These are phyloP conservation scores for Botryotinia convoluta DNA, from an alignment of 2,329 filamentous ascomycete genomes.

Conservation along the genomic window DNA sequence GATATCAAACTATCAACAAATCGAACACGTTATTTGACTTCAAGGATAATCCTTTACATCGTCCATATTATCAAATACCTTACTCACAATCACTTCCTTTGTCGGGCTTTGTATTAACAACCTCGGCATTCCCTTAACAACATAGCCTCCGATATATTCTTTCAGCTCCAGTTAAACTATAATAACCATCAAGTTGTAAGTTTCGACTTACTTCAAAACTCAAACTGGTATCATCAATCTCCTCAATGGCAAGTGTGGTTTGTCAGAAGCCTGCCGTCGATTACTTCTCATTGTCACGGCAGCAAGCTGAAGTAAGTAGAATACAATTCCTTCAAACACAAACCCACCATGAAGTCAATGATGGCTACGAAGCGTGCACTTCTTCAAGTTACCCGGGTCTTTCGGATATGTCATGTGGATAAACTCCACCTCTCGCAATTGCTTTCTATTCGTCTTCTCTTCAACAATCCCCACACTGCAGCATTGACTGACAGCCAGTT, in stretches of 20 bases:
- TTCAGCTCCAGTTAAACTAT: constrained; percentile 3
- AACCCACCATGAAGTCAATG: neutral
- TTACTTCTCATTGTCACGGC: constrained; percentile 26
- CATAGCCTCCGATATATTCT: constrained; percentile 4
- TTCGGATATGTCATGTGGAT: neutral
- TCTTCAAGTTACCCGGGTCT: neutral
- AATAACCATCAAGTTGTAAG: constrained; percentile 14
- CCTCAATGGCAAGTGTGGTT: constrained; percentile 25
- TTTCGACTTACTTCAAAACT: constrained; percentile 16
- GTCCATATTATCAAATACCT: constrained; percentile 4
- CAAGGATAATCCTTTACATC: constrained; percentile 3
- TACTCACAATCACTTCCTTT: constrained; percentile 16
- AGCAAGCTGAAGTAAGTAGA: constrained; percentile 28
- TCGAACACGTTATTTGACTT: neutral
- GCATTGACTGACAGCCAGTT: neutral
- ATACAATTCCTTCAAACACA: neutral
- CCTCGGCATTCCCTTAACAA: constrained; percentile 12
- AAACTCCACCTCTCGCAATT: neutral
- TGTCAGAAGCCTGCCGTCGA: constrained; percentile 26
- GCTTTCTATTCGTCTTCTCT: neutral
- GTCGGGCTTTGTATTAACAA: constrained; percentile 8
- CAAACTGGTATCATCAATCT: constrained; percentile 1
- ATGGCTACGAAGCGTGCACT: neutral
- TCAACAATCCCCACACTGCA: neutral
- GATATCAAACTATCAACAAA: constrained; percentile 6